A percentile compares a stretch with the other conserved stretches of the same genome.
Conservation (phyloP, 2,329 filamentous ascomycete genomes). For the Chaetothyriales sp. region DNA sequence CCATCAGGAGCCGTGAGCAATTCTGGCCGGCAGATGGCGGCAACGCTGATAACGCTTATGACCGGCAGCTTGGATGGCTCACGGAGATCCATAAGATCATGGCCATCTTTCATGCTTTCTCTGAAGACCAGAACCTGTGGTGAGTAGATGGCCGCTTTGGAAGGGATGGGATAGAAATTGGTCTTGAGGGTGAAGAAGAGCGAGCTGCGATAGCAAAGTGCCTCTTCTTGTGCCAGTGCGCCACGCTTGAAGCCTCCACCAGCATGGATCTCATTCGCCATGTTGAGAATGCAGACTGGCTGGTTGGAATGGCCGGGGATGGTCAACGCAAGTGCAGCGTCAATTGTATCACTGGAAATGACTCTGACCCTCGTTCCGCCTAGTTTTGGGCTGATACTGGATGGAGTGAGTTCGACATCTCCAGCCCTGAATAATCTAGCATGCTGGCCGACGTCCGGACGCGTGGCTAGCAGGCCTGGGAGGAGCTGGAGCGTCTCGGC, state of each 20-base stretch:
- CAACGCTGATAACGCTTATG: constrained; percentile 46
- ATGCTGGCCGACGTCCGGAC: constrained; percentile 28
- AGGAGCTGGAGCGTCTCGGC: constrained; percentile 35
- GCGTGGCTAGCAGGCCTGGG: constrained; percentile 31
- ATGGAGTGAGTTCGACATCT: constrained; percentile 26
- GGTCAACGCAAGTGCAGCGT: constrained; percentile 35
- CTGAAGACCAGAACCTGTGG: constrained; percentile 46
- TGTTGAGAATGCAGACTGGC: constrained; percentile 48
- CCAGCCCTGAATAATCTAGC: constrained; percentile 25
- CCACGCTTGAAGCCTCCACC: constrained; percentile 53
- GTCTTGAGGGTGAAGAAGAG: constrained; percentile 26
- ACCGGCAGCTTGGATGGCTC: constrained; percentile 30
- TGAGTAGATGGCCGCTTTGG: constrained; percentile 41
- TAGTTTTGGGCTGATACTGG: constrained; percentile 29
- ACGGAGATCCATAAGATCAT: constrained; percentile 31
- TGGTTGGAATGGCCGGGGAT: constrained; percentile 15
- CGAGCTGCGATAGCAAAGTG: constrained; percentile 47
- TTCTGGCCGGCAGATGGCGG: constrained; percentile 36
- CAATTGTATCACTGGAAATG: constrained; percentile 42
- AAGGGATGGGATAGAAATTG: constrained; percentile 39
- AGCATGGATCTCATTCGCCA: constrained; percentile 42
- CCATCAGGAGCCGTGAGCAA: background rate
- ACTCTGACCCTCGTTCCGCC: constrained; percentile 31
- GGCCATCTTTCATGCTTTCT: constrained; percentile 31
- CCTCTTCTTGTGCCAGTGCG: constrained; percentile 52